These are phyloP conservation scores for Trichoderma koningiopsis DNA, from an alignment of 2,329 filamentous ascomycete genomes.

Conservation along the genomic window DNA sequence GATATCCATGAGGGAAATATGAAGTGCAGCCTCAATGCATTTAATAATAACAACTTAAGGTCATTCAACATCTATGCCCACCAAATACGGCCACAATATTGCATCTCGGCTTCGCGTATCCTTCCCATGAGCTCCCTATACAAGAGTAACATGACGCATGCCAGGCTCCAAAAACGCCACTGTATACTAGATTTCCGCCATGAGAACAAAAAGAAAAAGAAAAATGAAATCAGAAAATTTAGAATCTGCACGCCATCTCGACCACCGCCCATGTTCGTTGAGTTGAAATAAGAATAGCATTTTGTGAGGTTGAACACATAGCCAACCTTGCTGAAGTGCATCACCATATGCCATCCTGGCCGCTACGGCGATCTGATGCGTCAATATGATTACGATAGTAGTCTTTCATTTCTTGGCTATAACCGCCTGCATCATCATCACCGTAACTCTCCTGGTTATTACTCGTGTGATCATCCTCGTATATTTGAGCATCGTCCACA, in stretches of 20 bases:
- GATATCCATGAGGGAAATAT: neutral
- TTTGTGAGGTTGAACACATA: neutral
- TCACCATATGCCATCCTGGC: slow-evolving; percentile 51
- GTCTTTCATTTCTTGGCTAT: slow-evolving; percentile 44
- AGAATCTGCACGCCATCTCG: neutral
- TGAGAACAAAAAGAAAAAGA: slow-evolving; percentile 19
- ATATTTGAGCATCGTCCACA: slow-evolving; percentile 55
- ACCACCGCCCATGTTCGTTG: neutral
- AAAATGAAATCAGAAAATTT: neutral
- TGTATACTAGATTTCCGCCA: slow-evolving; percentile 38
- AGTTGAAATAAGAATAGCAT: neutral
- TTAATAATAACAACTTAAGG: neutral
- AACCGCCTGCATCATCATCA: slow-evolving; percentile 44
- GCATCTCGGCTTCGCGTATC: slow-evolving; percentile 7
- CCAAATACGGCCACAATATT: neutral
- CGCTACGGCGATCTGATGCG: slow-evolving; percentile 38
- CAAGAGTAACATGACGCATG: slow-evolving; percentile 24
- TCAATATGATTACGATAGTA: slow-evolving; percentile 46
- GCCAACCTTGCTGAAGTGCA: slow-evolving; percentile 1
- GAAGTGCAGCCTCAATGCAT: neutral
- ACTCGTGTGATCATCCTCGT: slow-evolving; percentile 53
- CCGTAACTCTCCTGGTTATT: slow-evolving; percentile 38
- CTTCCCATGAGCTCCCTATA: slow-evolving; percentile 23
- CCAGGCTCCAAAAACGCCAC: slow-evolving; percentile 40
- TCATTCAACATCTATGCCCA: slow-evolving; percentile 1